phyloP scores from a whole-genome alignment of 1,139 yeast species.

The Saccharomycopsis phalli region DNA sequence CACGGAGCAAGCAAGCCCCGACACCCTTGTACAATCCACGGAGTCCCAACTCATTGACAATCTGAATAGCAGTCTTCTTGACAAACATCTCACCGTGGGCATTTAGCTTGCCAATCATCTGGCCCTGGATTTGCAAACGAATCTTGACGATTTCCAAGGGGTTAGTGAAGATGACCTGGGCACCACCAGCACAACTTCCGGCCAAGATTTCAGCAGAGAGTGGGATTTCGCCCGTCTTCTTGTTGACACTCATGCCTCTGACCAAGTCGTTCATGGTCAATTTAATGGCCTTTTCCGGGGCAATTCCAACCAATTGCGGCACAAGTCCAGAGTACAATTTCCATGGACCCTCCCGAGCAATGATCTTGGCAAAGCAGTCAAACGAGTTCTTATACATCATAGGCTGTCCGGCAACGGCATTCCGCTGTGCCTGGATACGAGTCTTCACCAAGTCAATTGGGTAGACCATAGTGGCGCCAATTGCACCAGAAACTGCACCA shows the following conservation, averaged over 20 bases:
- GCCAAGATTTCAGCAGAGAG: constrained; percentile 71
- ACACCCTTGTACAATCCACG: constrained; percentile 90
- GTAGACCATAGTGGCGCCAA: constrained; percentile 97
- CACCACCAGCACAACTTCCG: constrained; percentile 93
- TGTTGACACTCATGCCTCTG: constrained; percentile 59
- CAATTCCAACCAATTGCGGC: constrained; percentile 94
- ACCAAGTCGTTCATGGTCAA: constrained; percentile 88
- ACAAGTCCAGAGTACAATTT: constrained; percentile 94
- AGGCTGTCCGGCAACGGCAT: constrained; percentile 31
- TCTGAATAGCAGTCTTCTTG: constrained; percentile 43
- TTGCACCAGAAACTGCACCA: constrained; percentile 95
- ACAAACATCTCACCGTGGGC: constrained; percentile 26
- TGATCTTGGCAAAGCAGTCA: constrained; percentile 78
- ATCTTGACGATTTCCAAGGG: constrained; percentile 95
- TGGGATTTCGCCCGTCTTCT: constrained; percentile 50
- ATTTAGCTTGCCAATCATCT: constrained; percentile 34
- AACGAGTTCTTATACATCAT: constrained; percentile 58
- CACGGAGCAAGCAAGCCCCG: constrained; percentile 83
- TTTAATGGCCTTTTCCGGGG: constrained; percentile 97
- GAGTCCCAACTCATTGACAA: constrained; percentile 72
- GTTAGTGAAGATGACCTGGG: constrained; percentile 93
- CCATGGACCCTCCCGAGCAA: constrained; percentile 67
- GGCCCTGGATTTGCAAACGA: constrained; percentile 91
- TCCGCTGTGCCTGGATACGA: constrained; percentile 93
- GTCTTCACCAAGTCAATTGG: constrained; percentile 96